These are phyloP conservation scores for Medicago ruthenica DNA, from an alignment of 306 rosid genomes.

Conservation along the genomic window DNA sequence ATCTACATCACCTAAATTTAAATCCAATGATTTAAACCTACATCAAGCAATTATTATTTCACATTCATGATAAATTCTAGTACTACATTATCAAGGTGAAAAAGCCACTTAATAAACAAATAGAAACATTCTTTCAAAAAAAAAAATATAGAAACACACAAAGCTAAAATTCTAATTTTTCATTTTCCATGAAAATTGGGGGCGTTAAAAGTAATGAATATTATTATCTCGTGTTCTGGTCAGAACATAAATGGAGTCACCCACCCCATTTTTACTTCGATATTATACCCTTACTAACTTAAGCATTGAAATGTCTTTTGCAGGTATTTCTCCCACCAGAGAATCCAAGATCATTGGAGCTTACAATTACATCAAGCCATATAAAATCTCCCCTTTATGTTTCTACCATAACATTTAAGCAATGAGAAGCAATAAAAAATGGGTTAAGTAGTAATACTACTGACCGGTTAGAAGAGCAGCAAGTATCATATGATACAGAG, in stretches of 20 bases:
- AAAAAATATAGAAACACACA: not conserved
- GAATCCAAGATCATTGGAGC: not conserved
- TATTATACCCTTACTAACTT: not conserved
- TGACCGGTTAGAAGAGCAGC: conserved; percentile 95
- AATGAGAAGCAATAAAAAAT: not conserved
- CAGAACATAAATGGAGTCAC: not conserved
- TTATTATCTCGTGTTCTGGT: not conserved
- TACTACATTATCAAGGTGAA: conserved; percentile 7
- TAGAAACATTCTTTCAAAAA: not conserved
- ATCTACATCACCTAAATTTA: conserved; percentile 1
- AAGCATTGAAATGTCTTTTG: not conserved
- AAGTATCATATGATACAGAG: conserved; percentile 79
- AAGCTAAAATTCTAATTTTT: conserved; percentile 1
- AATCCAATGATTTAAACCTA: conserved; percentile 20
- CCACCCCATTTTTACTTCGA: not conserved
- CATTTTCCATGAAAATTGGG: conserved; percentile 2
- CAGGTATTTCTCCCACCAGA: not conserved
- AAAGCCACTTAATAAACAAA: not conserved
- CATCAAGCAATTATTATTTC: conserved; percentile 33
- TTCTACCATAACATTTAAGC: not conserved
- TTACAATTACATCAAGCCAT: not conserved
- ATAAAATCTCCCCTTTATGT: not conserved
- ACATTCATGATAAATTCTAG: conserved; percentile 21
- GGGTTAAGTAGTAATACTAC: conserved; percentile 46
- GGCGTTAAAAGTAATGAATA: not conserved